Evolutionary conservation across 163 green algal species (phyloP).

Genomic region (Chloroidium sp.): DNA sequence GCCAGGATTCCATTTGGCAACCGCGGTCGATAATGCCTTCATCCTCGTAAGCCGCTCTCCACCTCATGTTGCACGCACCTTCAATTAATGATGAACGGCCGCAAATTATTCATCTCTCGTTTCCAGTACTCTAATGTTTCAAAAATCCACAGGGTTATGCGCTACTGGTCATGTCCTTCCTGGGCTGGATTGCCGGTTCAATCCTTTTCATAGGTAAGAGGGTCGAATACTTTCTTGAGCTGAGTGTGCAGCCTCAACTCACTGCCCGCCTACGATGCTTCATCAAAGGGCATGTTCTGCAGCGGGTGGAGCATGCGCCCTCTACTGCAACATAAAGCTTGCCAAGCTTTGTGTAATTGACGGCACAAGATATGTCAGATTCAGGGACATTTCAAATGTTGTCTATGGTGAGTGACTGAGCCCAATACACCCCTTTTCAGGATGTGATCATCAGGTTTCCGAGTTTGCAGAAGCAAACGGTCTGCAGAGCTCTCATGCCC

Average conservation of each 20-base stretch:
- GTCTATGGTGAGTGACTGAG: neutral
- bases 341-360: neutral
- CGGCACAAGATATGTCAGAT: neutral
- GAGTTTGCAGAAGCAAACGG: no score
- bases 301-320: neutral
- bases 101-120: neutral
- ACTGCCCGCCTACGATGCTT: no score
- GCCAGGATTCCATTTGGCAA: neutral
- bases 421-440: no score
- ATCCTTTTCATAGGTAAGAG: neutral
- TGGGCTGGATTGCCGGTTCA: neutral
- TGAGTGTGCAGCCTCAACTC: no score
- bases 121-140: neutral
- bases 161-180: neutral
- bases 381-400: neutral
- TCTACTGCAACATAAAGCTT: conserved; percentile 1
- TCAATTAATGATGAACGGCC: neutral
- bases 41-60: neutral
- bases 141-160: neutral
- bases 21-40: neutral
- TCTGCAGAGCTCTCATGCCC: no score
- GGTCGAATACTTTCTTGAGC: no score
- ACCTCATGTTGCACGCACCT: neutral
- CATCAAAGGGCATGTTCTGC: no score
- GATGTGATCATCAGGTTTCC: no score